These are phyloP conservation scores for Teunomyces cretensis DNA, from an alignment of 805 yeast genomes.

Conservation along the genomic window DNA sequence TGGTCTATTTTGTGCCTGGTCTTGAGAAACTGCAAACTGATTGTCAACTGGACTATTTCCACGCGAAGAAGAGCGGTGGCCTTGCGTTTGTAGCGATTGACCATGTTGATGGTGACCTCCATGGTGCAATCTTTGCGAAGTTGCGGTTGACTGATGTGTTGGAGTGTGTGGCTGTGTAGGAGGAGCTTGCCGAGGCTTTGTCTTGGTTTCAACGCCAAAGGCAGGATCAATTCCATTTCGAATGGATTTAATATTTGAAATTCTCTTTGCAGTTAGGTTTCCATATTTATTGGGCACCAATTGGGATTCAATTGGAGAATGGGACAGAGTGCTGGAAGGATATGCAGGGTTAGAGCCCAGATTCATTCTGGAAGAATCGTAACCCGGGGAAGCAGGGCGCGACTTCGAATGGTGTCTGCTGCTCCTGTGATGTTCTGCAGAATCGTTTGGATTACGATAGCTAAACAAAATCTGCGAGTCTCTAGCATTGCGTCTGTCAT, in stretches of 20 bases:
- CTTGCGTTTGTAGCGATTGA: slow-evolving; percentile 5
- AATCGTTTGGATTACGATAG: slow-evolving; percentile 27
- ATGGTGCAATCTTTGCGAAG: slow-evolving; percentile 5
- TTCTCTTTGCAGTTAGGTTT: slow-evolving; percentile 7
- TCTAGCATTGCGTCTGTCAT: slow-evolving; percentile 18
- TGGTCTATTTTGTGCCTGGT: not conserved
- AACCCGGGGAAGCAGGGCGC: not conserved
- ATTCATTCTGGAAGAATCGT: slow-evolving; percentile 1
- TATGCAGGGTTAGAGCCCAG: not conserved
- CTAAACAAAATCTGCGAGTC: slow-evolving; percentile 37
- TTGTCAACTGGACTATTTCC: not conserved
- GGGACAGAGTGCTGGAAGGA: not conserved
- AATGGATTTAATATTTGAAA: slow-evolving; percentile 9
- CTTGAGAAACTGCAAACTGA: not conserved
- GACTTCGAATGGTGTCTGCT: not conserved
- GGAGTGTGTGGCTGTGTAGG: slow-evolving; percentile 8
- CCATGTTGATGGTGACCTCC: not conserved
- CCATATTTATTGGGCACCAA: slow-evolving; percentile 7
- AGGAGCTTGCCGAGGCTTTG: slow-evolving; percentile 11
- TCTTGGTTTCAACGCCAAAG: slow-evolving; percentile 1
- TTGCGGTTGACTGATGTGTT: too few relatives aligned
- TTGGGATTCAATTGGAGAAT: slow-evolving; percentile 9
- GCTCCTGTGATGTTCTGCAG: not conserved
- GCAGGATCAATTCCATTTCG: slow-evolving; percentile 6
- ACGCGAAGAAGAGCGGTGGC: not conserved